Evolutionary conservation across 1,284 basidiomycete genomes (phyloP).

Genomic region (Abortiporus biennis): DNA sequence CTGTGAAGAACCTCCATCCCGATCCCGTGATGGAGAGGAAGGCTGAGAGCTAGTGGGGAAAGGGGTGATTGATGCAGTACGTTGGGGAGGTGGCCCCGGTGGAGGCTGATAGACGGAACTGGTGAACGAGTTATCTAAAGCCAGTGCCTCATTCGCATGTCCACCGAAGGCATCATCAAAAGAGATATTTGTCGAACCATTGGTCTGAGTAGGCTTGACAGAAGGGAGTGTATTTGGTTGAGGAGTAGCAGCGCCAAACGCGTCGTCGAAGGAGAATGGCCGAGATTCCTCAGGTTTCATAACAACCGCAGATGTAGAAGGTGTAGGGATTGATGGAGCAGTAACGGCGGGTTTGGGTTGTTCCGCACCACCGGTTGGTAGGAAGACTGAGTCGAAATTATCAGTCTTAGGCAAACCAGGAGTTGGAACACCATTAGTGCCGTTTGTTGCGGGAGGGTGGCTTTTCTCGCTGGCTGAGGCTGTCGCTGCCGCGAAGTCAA

Average conservation of each 20-base stretch:
- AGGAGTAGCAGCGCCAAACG: constrained; percentile 30
- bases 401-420: constrained; percentile 33
- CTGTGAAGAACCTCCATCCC: constrained; percentile 18
- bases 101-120: constrained; percentile 21
- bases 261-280: constrained; percentile 44
- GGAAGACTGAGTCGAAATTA: constrained; percentile 26
- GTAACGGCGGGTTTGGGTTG: constrained; percentile 13
- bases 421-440: constrained; percentile 4
- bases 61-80: constrained; percentile 19
- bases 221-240: constrained; percentile 1
- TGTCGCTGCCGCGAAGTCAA: constrained; percentile 67
- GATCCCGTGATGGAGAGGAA: constrained; percentile 25
- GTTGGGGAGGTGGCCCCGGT: constrained; percentile 26
- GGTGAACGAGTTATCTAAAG: constrained; percentile 32
- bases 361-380: background rate
- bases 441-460: constrained; percentile 12
- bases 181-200: constrained; percentile 28
- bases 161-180: constrained; percentile 61
- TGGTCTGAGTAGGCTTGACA: constrained; percentile 9
- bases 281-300: constrained; percentile 13
- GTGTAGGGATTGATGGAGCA: constrained; percentile 8
- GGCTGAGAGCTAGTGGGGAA: constrained; percentile 30
- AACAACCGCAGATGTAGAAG: constrained; percentile 11
- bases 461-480: constrained; percentile 25
- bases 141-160: constrained; percentile 35